Percentiles rank a stretch among this genome's conserved stretches.
These are phyloP conservation scores for Podila horticola DNA, from an alignment of 192 early-diverging fungal genomes.

Conservation along the genomic window DNA sequence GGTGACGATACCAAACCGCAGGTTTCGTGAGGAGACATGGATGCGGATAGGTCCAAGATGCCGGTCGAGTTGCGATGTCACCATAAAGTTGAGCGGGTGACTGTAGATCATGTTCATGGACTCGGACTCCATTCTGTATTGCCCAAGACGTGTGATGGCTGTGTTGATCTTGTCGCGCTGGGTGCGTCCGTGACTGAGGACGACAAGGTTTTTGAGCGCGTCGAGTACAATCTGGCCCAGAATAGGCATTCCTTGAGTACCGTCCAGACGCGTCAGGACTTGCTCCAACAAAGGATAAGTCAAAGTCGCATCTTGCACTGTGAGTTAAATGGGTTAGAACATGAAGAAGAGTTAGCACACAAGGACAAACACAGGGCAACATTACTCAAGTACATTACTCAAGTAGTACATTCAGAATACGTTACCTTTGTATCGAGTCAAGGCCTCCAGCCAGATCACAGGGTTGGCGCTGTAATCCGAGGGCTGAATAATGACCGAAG, in stretches of 20 bases:
- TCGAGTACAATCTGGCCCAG: constrained; percentile 6
- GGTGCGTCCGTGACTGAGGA: constrained; percentile 27
- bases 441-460: constrained; percentile 46
- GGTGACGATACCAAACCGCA: constrained; percentile 73
- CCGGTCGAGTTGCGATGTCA: constrained; percentile 83
- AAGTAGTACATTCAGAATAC: not conserved
- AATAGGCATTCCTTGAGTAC: constrained; percentile 3
- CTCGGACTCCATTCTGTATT: constrained; percentile 61
- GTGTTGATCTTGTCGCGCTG: constrained; percentile 28
- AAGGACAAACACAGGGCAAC: not conserved
- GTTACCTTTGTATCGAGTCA: constrained; percentile 52
- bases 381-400: not conserved
- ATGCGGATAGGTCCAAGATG: constrained; percentile 71
- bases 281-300: constrained; percentile 38
- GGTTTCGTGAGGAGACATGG: constrained; percentile 67
- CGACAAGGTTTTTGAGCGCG: constrained; percentile 24
- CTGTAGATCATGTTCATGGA: constrained; percentile 79
- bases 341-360: not conserved
- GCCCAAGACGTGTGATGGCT: constrained; percentile 15
- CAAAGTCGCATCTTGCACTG: constrained; percentile 38
- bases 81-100: constrained; percentile 78
- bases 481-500: constrained; percentile 41
- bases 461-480: constrained; percentile 45
- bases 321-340: not conserved
- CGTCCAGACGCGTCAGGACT: constrained; percentile 24